phyloP scores from a whole-genome alignment of 371 early-diverging fungal species.

The Cokeromyces recurvatus region DNA sequence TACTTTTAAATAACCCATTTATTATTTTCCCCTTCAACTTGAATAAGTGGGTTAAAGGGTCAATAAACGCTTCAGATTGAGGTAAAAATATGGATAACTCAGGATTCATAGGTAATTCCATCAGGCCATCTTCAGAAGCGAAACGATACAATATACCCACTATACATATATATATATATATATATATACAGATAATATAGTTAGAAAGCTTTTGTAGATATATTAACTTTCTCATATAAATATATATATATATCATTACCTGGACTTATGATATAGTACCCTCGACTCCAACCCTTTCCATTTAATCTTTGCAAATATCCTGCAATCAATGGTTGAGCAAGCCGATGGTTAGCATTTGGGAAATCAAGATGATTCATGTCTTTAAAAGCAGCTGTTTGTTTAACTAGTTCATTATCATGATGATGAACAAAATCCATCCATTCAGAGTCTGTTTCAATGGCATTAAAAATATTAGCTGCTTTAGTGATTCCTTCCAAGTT shows the following conservation, averaged over 20 bases:
- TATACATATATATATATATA: not conserved
- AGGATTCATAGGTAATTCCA: slow-evolving; percentile 8
- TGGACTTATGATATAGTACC: slow-evolving; percentile 17
- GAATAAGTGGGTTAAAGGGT: slow-evolving; percentile 2
- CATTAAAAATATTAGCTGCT: slow-evolving; percentile 13
- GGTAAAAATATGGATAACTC: slow-evolving; percentile 16
- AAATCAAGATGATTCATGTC: slow-evolving; percentile 10
- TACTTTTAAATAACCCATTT: slow-evolving; percentile 7
- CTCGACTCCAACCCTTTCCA: slow-evolving; percentile 13
- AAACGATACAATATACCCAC: slow-evolving; percentile 17
- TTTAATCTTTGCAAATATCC: slow-evolving; percentile 8
- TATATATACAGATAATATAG: not conserved
- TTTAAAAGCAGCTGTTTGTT: slow-evolving; percentile 11
- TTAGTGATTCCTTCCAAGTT: slow-evolving; percentile 15
- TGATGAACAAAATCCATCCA: slow-evolving; percentile 17
- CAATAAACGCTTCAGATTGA: slow-evolving; percentile 4
- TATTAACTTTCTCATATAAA: not conserved
- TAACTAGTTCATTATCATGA: slow-evolving; percentile 17
- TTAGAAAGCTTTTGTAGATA: not conserved
- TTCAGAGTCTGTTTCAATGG: slow-evolving; percentile 18
- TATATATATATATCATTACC: slow-evolving; percentile 4
- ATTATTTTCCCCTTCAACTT: slow-evolving; percentile 12
- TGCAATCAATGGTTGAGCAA: slow-evolving; percentile 12
- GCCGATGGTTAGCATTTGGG: slow-evolving; percentile 14
- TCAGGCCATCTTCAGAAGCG: slow-evolving; percentile 6